Evolutionary conservation across 2,329 filamentous ascomycete genomes (phyloP).

Genomic region (Nigrospora osmanthi): DNA sequence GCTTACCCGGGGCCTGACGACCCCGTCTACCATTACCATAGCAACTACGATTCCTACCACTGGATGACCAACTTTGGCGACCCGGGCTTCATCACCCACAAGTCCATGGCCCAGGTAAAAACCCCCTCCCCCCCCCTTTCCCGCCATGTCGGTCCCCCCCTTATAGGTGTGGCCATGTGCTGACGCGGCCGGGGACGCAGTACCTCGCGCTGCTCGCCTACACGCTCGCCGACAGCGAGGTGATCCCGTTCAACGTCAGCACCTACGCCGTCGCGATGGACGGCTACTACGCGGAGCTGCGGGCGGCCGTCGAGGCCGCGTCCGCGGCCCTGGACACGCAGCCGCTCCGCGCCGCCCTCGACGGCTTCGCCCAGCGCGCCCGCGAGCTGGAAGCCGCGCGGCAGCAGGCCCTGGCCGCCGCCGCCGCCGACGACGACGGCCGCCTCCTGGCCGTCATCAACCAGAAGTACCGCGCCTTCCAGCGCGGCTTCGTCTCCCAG

Average conservation of each 20-base stretch:
- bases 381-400: conserved; percentile 24
- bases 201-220: conserved; percentile 31
- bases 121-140: conserved; percentile 7
- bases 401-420: conserved; percentile 20
- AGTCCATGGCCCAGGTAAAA: conserved; percentile 43
- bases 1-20: conserved; percentile 37
- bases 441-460: conserved; percentile 29
- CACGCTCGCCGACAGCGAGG: conserved; percentile 26
- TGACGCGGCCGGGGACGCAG: conserved; percentile 12
- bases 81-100: conserved; percentile 51
- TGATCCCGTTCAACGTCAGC: conserved; percentile 30
- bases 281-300: conserved; percentile 28
- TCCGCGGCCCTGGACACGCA: conserved; percentile 27
- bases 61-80: conserved; percentile 82
- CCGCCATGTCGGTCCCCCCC: background rate
- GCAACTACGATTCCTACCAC: conserved; percentile 75
- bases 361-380: conserved; percentile 23
- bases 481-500: conserved; percentile 38
- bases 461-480: conserved; percentile 38
- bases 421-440: conserved; percentile 15
- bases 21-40: conserved; percentile 69
- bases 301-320: conserved; percentile 21
- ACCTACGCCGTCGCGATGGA: conserved; percentile 32
- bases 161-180: background rate
- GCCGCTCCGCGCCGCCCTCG: conserved; percentile 28